Base-by-base conservation (phyloP, 495 filamentous ascomycete species). In the Apodospora peruviana region DNA sequence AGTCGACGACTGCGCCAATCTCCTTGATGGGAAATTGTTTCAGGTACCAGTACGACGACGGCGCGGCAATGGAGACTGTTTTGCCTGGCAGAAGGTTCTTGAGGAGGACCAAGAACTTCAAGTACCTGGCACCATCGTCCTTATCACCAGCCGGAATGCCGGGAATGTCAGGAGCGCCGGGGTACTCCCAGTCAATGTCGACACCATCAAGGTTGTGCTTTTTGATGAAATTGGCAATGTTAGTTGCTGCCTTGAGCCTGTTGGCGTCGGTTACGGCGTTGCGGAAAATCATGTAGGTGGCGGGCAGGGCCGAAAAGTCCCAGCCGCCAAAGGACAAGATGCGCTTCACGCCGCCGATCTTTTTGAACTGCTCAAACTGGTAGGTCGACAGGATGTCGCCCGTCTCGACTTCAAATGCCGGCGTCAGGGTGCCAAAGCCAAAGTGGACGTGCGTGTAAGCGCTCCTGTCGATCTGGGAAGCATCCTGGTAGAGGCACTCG, bases 161-260 rank as follows among this genome's bases (percentile, higher is more conserved):
- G 10, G 58, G 57, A 27, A 69, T 53, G 37, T 67, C 64, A 8
- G 51, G 56, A 7, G 57, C 53, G 5, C 61, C 64, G 5, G 71
- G 72, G 39, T 73, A 71, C 40, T 72, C 69, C 69, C 69, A 72
- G 51, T 72, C 69, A 24, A 68, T 35, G 48, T 72, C 62, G 14
- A 64, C 39, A 4, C 67, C 65, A 38, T 72, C 71, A 0, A 74
- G 47, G 22, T 40, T 37, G 17, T 68, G n/a, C 2, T 59, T 34
- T 0, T 59, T 47, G n/a, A 67, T 23, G 25, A 67, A 59, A 7
- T 52, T 39, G 45, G 40, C 59, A 8, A 68, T 14, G 48, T 62
- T 68, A 25, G 20, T 53, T 5, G 52, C 53, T 21, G 69, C 53
- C 0, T 42, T 55, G 4, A 49, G 29, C 0, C 59, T 47, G 34